phyloP scores from a whole-genome alignment of 768 basidiomycete species.

The Boletus rubropictus region DNA sequence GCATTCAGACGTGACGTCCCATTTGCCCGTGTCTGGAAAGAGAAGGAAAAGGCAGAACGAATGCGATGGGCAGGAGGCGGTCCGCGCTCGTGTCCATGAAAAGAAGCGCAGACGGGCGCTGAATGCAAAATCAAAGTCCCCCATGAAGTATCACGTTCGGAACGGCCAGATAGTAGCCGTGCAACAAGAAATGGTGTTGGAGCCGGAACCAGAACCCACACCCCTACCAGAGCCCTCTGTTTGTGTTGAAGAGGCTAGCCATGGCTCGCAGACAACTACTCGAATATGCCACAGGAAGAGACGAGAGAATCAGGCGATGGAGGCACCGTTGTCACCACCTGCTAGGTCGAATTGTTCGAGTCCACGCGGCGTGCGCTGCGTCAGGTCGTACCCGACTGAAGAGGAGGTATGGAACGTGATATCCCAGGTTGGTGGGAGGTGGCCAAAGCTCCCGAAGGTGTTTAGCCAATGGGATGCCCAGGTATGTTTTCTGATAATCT shows the following conservation, averaged over 20 bases:
- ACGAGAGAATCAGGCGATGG: not conserved
- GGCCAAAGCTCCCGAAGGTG: slow-evolving; percentile 11
- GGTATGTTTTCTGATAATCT: slow-evolving; percentile 4
- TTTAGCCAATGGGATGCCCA: slow-evolving; percentile 22
- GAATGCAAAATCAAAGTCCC: not conserved
- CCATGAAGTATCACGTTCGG: slow-evolving; percentile 10
- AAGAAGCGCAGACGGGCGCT: not conserved
- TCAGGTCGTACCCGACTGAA: slow-evolving; percentile 1
- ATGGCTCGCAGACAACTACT: not conserved
- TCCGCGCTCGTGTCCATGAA: not conserved
- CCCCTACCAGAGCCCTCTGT: not conserved
- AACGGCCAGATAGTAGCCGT: slow-evolving; percentile 13
- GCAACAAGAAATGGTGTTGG: not conserved
- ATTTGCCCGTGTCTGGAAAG: not conserved
- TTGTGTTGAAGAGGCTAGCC: not conserved
- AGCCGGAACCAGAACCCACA: not conserved
- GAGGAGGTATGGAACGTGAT: not conserved
- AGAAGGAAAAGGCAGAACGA: not conserved
- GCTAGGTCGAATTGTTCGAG: not conserved
- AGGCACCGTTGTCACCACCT: not conserved
- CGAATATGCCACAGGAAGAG: not conserved
- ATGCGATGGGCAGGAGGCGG: not conserved
- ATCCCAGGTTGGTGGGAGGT: not conserved
- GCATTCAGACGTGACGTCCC: not conserved
- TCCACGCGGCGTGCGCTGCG: not conserved